A percentile compares a stretch with the other conserved stretches of the same genome.
Conservation (phyloP, 306 rosid species). For the Vigna hirtella region DNA sequence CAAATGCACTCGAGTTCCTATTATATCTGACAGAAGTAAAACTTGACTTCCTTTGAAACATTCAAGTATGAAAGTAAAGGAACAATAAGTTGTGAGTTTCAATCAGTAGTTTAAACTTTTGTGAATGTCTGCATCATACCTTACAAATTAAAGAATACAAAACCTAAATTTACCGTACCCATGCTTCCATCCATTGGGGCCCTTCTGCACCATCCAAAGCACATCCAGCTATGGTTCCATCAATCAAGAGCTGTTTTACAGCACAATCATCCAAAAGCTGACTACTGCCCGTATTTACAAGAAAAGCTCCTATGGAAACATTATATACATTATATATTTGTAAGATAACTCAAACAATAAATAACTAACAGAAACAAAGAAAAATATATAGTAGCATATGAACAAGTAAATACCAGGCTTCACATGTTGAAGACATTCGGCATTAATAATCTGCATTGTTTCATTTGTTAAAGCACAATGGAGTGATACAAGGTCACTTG, state of each 20-base stretch:
- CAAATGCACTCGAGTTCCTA: too few species aligned
- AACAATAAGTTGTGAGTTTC: constrained; percentile 28
- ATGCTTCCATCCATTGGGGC: constrained; percentile 99
- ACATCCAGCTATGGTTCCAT: constrained; percentile 96
- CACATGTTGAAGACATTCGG: constrained; percentile 91
- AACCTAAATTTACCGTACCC: constrained; percentile 69
- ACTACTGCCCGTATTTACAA: constrained; percentile 95
- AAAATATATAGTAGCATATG: constrained; percentile 2
- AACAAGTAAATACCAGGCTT: constrained; percentile 74
- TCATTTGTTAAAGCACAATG: constrained; percentile 94
- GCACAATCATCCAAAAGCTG: constrained; percentile 98
- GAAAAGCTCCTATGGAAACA: constrained; percentile 79
- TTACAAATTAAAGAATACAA: constrained; percentile 30
- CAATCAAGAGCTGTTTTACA: constrained; percentile 96
- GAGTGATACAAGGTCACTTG: constrained; percentile 94
- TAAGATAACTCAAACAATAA: constrained; percentile 27
- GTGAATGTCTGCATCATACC: constrained; percentile 26
- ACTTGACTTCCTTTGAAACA: constrained; percentile 12
- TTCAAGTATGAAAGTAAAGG: constrained; percentile 32
- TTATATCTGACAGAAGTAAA: constrained; percentile 4
- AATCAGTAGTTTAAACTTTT: not conserved
- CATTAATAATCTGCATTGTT: constrained; percentile 86
- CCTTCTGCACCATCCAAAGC: constrained; percentile 99
- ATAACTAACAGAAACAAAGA: constrained; percentile 12
- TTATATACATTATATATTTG: constrained; percentile 32